phyloP scores from a whole-genome alignment of 306 rosid genomes.

The Fragaria vesca region DNA sequence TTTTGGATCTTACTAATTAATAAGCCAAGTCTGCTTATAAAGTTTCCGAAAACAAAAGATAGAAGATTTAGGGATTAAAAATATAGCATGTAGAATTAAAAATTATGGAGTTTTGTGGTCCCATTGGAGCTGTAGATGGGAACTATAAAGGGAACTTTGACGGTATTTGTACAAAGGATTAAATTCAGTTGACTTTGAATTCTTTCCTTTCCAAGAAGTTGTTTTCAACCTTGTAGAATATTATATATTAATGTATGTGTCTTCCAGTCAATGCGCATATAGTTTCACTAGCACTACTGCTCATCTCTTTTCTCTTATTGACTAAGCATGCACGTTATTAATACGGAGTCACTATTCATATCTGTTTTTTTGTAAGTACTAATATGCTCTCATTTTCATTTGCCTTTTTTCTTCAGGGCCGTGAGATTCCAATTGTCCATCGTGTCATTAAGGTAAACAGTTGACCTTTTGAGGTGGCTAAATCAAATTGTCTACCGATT shows the following conservation, averaged over 20 bases:
- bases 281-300: background rate
- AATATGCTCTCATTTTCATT: conserved; percentile 2
- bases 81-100: background rate
- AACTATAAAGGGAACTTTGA: background rate
- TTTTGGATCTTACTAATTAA: background rate
- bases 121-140: background rate
- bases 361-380: conserved; percentile 12
- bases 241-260: background rate
- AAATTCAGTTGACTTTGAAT: conserved; percentile 1
- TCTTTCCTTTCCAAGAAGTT: background rate
- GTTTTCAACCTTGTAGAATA: background rate
- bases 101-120: background rate
- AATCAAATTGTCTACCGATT: background rate
- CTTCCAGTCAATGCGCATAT: background rate
- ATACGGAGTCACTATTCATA: conserved; percentile 8
- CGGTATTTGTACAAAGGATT: background rate
- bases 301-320: background rate
- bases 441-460: conserved; percentile 77
- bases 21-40: background rate
- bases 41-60: no score
- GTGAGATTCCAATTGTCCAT: conserved; percentile 96
- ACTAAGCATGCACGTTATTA: background rate
- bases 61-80: no score
- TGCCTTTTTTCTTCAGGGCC: conserved; percentile 53
- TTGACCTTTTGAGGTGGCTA: background rate